Evolutionary conservation across 2,329 filamentous ascomycete species (phyloP), one percentile per base, ranked within the genome.

Genomic region (Curvularia lunata): DNA sequence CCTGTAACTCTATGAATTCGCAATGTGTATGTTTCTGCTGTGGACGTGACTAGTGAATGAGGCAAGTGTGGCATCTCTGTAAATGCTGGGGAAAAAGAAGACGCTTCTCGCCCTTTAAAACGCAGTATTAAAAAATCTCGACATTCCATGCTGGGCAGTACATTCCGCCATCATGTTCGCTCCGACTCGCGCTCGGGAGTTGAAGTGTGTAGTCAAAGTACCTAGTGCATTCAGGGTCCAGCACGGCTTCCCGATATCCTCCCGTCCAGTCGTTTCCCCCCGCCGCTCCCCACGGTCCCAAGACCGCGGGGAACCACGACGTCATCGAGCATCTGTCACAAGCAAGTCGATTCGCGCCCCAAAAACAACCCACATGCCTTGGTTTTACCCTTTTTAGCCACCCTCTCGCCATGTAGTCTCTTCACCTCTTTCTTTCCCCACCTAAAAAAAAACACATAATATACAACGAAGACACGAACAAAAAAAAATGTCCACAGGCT

Each of bases 401-500:
- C 23, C 46, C 30, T 4, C 16, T 37, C 32, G 66, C 58, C 55
- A 41, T 54, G 27, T 41, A 37, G 13, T 32, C 54, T 25, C 27
- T 3, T 13, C 23, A 56, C 6, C n/a, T 28, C n/a, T 16, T 16
- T 16, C 13, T 37, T 6, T n/a, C 7, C 7, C 27, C 16, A 13
- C 10, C 13, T 13, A 32, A 32, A 12, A 32, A 32, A 13, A 32
- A 16, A 32, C 1, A 32, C 10, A 13, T 13, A 16, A 32, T 13
- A 32, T 10, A 32, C 10, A 32, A 32, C 3, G 6, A 37, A 37
- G 2, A 30, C 8, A n/a, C 3, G 16, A n/a, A 37, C 5, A n/a
- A 37, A 6, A 37, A 57, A 62, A 23, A 16, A 76, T 76, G 73
- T 75, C 73, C 2, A 56, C 68, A 21, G 73, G 72, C 49, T 78